Percentiles rank a stretch among this genome's conserved stretches.
Conservation (phyloP, 2,329 filamentous ascomycete species). For the Metarhizium humberi region DNA sequence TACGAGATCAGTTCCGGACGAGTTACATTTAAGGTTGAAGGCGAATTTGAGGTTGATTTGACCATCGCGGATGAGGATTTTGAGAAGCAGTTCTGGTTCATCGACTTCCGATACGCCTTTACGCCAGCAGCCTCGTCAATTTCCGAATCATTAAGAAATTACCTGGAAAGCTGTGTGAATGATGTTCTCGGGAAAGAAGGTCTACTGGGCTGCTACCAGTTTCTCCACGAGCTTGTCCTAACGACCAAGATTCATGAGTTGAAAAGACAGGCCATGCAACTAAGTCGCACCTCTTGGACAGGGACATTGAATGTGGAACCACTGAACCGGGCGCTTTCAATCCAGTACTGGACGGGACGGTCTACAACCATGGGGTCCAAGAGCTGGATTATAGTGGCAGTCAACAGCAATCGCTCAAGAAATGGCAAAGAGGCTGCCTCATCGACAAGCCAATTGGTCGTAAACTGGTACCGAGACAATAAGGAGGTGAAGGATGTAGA, state of each 20-base stretch:
- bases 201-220: slow-evolving; percentile 71
- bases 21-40: slow-evolving; percentile 73
- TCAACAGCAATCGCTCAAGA: slow-evolving; percentile 54
- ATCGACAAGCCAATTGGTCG: slow-evolving; percentile 44
- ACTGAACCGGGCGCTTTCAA: slow-evolving; percentile 69
- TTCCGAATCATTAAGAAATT: slow-evolving; percentile 51
- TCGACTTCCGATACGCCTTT: slow-evolving; percentile 83
- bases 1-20: slow-evolving; percentile 79
- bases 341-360: slow-evolving; percentile 82
- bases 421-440: slow-evolving; percentile 30
- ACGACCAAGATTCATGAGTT: slow-evolving; percentile 86
- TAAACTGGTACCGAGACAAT: slow-evolving; percentile 79
- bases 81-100: slow-evolving; percentile 81
- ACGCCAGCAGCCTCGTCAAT: slow-evolving; percentile 55
- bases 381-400: slow-evolving; percentile 85
- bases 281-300: slow-evolving; percentile 66
- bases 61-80: slow-evolving; percentile 82
- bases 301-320: slow-evolving; percentile 69
- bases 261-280: slow-evolving; percentile 62
- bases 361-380: slow-evolving; percentile 47
- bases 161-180: slow-evolving; percentile 66
- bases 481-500: slow-evolving; percentile 61
- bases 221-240: slow-evolving; percentile 78
- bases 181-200: slow-evolving; percentile 59
- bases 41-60: slow-evolving; percentile 88